Percentiles rank a stretch among this genome's conserved stretches.
These are phyloP conservation scores for Plenodomus tracheiphilus DNA, from an alignment of 2,329 filamentous ascomycete species.

Conservation along the genomic window DNA sequence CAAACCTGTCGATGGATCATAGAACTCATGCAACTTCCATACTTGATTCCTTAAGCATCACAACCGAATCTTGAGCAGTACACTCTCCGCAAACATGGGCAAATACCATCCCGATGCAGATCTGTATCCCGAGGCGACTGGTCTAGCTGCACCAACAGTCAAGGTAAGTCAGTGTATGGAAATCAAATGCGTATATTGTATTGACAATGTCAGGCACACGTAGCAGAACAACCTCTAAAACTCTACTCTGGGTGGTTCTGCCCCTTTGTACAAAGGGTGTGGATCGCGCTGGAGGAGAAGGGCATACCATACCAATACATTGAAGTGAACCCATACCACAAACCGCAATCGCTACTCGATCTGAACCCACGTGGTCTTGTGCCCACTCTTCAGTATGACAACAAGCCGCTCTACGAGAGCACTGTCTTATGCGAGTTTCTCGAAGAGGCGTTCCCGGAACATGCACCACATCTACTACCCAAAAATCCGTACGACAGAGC, in stretches of 20 bases:
- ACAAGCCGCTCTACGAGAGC: constrained; percentile 71
- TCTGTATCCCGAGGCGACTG: constrained; percentile 41
- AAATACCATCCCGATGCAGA: constrained; percentile 42
- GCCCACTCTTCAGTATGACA: constrained; percentile 64
- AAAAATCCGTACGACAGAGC: constrained; percentile 66
- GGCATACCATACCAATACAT: constrained; percentile 71
- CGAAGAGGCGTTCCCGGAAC: constrained; percentile 67
- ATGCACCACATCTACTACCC: constrained; percentile 59
- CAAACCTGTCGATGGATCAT: not conserved
- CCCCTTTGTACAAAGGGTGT: constrained; percentile 68
- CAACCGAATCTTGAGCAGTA: not conserved
- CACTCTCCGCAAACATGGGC: constrained; percentile 22
- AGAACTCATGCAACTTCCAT: not conserved
- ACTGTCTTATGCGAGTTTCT: constrained; percentile 75
- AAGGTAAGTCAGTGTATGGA: constrained; percentile 16
- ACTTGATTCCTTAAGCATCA: not conserved
- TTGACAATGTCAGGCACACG: constrained; percentile 28
- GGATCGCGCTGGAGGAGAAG: constrained; percentile 76
- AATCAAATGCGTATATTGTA: not conserved
- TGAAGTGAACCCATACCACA: constrained; percentile 74
- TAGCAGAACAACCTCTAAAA: constrained; percentile 57
- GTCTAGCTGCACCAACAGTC: constrained; percentile 34
- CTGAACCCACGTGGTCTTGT: constrained; percentile 77
- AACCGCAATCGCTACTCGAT: constrained; percentile 66
- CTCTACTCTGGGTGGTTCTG: constrained; percentile 79